These are phyloP conservation scores for Voacanga thouarsii DNA, from an alignment of 257 asterid genomes.

Conservation along the genomic window DNA sequence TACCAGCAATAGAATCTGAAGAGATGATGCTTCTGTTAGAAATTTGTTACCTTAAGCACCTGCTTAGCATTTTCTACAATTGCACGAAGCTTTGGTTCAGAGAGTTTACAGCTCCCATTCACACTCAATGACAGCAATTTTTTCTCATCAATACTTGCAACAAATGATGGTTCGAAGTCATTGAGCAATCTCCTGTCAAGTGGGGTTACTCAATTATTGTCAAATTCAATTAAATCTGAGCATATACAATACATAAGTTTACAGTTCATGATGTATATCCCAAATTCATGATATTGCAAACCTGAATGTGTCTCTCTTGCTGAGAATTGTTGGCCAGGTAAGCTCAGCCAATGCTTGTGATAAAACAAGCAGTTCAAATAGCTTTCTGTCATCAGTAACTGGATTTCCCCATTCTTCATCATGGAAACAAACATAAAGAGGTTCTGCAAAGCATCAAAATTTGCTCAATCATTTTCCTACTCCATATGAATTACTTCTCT, in stretches of 20 bases:
- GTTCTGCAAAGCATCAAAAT: constrained; percentile 41
- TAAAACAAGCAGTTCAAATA: constrained; percentile 71
- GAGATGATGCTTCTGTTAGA: neutral
- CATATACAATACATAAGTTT: neutral
- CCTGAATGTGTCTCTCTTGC: constrained; percentile 68
- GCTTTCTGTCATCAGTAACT: constrained; percentile 58
- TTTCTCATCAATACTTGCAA: constrained; percentile 56
- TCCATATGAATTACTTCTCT: neutral
- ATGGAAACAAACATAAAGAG: constrained; percentile 58
- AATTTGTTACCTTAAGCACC: constrained; percentile 52
- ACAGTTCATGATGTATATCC: neutral
- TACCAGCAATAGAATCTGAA: neutral
- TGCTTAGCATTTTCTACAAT: constrained; percentile 69
- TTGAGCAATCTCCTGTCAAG: constrained; percentile 54
- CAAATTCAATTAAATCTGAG: neutral
- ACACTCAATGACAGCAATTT: constrained; percentile 38
- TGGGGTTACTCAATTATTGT: neutral
- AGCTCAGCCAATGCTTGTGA: constrained; percentile 80
- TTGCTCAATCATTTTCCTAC: neutral
- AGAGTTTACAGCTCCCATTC: constrained; percentile 51
- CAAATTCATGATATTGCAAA: constrained; percentile 8
- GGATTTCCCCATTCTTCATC: constrained; percentile 96
- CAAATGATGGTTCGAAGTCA: constrained; percentile 57
- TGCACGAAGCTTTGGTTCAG: constrained; percentile 76
- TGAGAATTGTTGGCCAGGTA: constrained; percentile 70